A percentile compares a stretch with the other conserved stretches of the same genome.
phyloP scores from a whole-genome alignment of 768 basidiomycete species.

The Lactarius vividus region DNA sequence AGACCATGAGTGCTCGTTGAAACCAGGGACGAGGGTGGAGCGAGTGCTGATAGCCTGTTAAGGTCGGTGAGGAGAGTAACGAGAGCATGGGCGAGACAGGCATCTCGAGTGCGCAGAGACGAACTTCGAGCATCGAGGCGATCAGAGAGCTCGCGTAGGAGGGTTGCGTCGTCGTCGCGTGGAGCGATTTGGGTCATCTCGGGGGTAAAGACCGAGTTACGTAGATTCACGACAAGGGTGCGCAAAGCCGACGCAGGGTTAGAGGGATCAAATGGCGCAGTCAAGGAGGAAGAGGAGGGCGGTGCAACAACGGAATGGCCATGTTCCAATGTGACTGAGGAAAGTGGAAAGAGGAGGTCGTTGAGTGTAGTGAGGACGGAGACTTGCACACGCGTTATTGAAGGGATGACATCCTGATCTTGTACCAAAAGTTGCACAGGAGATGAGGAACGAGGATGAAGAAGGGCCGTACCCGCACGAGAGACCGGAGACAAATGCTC shows the following conservation, averaged over 20 bases:
- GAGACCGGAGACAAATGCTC: background rate
- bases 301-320: conserved; percentile 54
- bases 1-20: conserved; percentile 28
- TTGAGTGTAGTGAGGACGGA: conserved; percentile 74
- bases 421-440: conserved; percentile 20
- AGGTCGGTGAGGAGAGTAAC: conserved; percentile 69
- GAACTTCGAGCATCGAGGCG: conserved; percentile 51
- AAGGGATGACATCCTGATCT: conserved; percentile 62
- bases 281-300: conserved; percentile 32
- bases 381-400: conserved; percentile 68
- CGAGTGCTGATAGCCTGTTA: conserved; percentile 50
- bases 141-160: conserved; percentile 57
- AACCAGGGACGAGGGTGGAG: conserved; percentile 20
- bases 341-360: conserved; percentile 53
- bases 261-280: conserved; percentile 32
- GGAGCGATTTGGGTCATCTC: conserved; percentile 48
- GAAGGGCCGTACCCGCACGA: background rate
- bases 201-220: conserved; percentile 43
- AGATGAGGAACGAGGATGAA: background rate
- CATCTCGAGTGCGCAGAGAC: conserved; percentile 49
- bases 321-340: conserved; percentile 51
- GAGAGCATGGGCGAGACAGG: conserved; percentile 62
- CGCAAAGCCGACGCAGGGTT: conserved; percentile 49
- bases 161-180: conserved; percentile 45
- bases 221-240: conserved; percentile 60